Evolutionary conservation across 306 rosid genomes (phyloP), one percentile per base, ranked within the genome.

Genomic region (Vachellia collinsii): DNA sequence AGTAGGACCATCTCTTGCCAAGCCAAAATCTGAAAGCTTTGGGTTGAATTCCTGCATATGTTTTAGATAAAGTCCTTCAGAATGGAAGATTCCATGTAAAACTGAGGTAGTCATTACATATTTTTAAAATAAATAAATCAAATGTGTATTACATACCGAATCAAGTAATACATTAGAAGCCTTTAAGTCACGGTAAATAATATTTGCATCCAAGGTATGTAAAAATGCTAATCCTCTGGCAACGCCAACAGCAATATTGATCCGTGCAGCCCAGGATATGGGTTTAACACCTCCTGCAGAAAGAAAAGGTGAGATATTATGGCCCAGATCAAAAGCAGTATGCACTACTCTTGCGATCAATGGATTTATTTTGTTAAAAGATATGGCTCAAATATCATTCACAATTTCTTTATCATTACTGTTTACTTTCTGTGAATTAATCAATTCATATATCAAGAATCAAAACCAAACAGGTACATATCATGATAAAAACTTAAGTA

Each of bases 1-100:
- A 3, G 97, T 94, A 8, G 97, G 97, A 19, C 97, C 97, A 77
- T 94, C 98, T 78, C 97, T 94, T 81, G 98, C 98, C 81, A 94
- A 88, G 65, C 98, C 97, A 53, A 94, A 94, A 89, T 92, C 98
- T 1, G 97, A 92, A 73, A 94, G 97, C 78, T 87, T 91, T 4
- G 94, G 90, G 54, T 80, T 92, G 88, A 94, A 94, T 69, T 91
- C 97, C 98, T 94, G 22, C 78, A 80, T 20, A 77, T 71, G 43
- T 38, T 46, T 65, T 29, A 44, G 53, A 4, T 42, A 37, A 12
- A 68, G 59, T 80, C 75, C 80, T 51, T 86, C 53, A 77, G 84
- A 59, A 79, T 50, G 54, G 66, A 48, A 54, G 63, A 66, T 66
- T 51, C 17, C 39, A 41, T 22, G 41, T 46, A 74, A 76, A 80